Evolutionary conservation across 805 yeast species (phyloP), one percentile per base, ranked within the genome.

Genomic region (Teunomyces funiuensis): DNA sequence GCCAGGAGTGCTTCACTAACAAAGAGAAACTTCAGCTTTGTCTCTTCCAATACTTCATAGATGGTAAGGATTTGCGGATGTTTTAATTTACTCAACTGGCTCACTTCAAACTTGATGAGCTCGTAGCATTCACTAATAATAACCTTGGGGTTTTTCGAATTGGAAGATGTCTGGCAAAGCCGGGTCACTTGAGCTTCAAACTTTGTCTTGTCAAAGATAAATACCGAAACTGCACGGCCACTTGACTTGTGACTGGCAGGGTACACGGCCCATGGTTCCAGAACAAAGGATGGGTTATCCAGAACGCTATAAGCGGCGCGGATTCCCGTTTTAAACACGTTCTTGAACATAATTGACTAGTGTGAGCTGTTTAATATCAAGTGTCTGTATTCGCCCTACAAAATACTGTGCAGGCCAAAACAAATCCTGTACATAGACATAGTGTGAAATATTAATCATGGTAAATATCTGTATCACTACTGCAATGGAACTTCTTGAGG

Each of bases 1-100:
- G 77, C 77, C 0, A 76, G 71, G 5, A 93, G 82, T 25, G 82
- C 79, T 60, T 93, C 99, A 0, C 95, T 80, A 9, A 85, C 99
- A 66, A 93, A 91, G 41, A 84, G 57, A 50, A 90, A 74, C 43
- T 87, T 78, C 49, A 78, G 76, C 49, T 83, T 83, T 27, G 91
- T 85, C 50, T 89, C 95, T 61, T 93, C 98, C 46, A 90, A 63
- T 0, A 95, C 96, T 58, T 95, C 99, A 27, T 87, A 78, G 2
- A 93, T 73, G 1, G 89, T 82, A 34, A 93, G 65, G 19, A 93
- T 73, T 49, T 88, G 83, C 0, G 99, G 99, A 60, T 93, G 99
- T 51, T 89, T 85, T 52, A 93, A 69, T 57, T 83, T 85, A 13
- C 95, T 79, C 56, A 90, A 65, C 47, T 84, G 83, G 16, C 79